Conservation (phyloP, 116 monocot genomes). For the Zostera marina region DNA sequence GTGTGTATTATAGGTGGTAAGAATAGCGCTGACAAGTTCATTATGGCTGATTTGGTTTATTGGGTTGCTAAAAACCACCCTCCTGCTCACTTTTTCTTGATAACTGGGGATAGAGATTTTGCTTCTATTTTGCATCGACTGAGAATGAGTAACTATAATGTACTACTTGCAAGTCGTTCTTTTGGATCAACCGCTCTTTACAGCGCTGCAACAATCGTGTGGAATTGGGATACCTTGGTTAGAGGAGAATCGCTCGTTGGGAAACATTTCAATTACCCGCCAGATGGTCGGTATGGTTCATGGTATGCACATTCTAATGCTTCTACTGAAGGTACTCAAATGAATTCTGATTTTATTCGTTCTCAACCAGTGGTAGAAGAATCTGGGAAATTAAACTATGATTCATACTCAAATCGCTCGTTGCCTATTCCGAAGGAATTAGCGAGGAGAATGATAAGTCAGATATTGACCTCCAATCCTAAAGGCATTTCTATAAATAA, state of each 20-base stretch:
- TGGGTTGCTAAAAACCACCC: conserved; percentile 90
- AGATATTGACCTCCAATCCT: conserved; percentile 37
- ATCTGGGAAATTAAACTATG: conserved; percentile 20
- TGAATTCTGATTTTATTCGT: conserved; percentile 4
- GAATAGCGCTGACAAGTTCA: conserved; percentile 56
- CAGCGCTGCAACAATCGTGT: conserved; percentile 81
- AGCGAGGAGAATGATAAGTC: conserved; percentile 37
- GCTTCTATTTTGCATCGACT: conserved; percentile 69
- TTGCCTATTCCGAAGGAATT: conserved; percentile 38
- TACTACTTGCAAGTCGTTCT: conserved; percentile 51
- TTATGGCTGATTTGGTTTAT: conserved; percentile 70
- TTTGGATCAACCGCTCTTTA: conserved; percentile 33
- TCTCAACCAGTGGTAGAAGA: conserved; percentile 31
- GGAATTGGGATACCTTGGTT: conserved; percentile 64
- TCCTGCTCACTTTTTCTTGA: conserved; percentile 81
- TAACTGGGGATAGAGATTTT: conserved; percentile 76
- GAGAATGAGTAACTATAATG: conserved; percentile 93
- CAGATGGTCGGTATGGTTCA: conserved; percentile 71
- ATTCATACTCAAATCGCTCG: conserved; percentile 31
- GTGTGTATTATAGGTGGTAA: conserved; percentile 50
- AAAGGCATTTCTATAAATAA: conserved; percentile 40
- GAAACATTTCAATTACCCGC: conserved; percentile 68
- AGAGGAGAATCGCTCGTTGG: conserved; percentile 33
- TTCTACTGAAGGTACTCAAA: conserved; percentile 44
- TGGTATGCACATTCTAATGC: conserved; percentile 86